Evolutionary conservation across 257 asterid species (phyloP).

Genomic region (Cynanchum wilfordii): DNA sequence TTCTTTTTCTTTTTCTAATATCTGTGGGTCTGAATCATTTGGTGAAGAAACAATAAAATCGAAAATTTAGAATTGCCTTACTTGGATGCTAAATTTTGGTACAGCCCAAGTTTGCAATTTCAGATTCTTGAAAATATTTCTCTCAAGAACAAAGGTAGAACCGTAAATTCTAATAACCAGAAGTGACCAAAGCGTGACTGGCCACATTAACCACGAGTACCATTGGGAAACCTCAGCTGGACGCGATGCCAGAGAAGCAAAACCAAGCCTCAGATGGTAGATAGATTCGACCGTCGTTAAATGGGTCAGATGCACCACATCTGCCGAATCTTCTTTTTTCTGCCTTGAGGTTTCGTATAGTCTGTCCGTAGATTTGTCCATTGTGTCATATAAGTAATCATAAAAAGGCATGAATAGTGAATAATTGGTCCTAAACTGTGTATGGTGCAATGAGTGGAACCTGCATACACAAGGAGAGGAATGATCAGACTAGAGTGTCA

Average conservation of each 20-base stretch:
- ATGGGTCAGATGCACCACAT: conserved; percentile 73
- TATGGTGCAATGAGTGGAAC: conserved; percentile 88
- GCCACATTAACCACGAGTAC: conserved; percentile 83
- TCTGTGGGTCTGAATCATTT: no score
- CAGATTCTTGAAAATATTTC: conserved; percentile 57
- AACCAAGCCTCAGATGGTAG: conserved; percentile 67
- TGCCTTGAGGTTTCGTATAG: conserved; percentile 51
- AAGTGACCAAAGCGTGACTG: conserved; percentile 64
- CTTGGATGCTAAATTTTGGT: conserved; percentile 71
- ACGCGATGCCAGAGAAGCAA: conserved; percentile 62
- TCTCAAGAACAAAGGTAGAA: conserved; percentile 53
- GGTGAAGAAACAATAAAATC: no score
- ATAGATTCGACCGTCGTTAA: conserved; percentile 74
- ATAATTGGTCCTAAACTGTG: conserved; percentile 84
- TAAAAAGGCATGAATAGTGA: conserved; percentile 93
- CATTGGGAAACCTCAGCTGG: conserved; percentile 52
- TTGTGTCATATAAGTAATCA: conserved; percentile 66
- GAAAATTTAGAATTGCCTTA: conserved; percentile 22
- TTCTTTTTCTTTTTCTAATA: no score
- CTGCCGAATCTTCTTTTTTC: conserved; percentile 53
- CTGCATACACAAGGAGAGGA: conserved; percentile 30
- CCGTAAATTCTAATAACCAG: conserved; percentile 56
- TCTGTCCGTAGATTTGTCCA: conserved; percentile 59
- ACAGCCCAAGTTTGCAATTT: conserved; percentile 78
- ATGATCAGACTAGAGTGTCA: not conserved